phyloP scores from a whole-genome alignment of 495 filamentous ascomycete genomes.

The Aspergillus saccharolyticus region DNA sequence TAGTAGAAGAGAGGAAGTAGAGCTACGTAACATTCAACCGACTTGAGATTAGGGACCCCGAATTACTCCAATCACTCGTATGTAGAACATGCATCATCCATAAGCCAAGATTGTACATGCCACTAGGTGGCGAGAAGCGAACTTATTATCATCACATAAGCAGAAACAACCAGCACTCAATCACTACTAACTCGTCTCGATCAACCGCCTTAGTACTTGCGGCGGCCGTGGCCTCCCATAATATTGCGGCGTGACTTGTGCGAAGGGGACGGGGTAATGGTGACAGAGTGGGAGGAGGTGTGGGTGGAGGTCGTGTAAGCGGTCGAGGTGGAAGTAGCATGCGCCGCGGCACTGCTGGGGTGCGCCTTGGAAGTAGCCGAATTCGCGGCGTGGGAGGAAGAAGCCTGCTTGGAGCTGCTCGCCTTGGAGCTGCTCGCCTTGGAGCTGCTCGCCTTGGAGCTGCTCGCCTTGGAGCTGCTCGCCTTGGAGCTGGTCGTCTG shows the following conservation, averaged over 20 bases:
- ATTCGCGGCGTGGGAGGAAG: neutral
- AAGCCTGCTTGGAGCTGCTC: neutral
- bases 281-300: neutral
- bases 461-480: neutral
- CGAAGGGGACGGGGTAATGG: neutral
- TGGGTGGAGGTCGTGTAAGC: neutral
- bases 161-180: neutral
- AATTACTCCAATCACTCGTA: neutral
- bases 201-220: neutral
- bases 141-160: conserved; percentile 1
- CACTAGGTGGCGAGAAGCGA: neutral
- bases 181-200: neutral
- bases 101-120: neutral
- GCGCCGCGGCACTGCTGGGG: conserved; percentile 1
- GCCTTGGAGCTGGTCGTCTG: neutral
- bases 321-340: neutral
- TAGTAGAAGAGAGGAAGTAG: no score
- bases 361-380: neutral
- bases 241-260: neutral
- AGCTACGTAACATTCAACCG: no score
- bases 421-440: neutral
- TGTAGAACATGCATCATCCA: neutral
- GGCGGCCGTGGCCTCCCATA: neutral
- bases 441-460: neutral
- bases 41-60: no score